Percentiles rank a stretch among this genome's conserved stretches.
These are phyloP conservation scores for Pleurotus eryngii DNA, from an alignment of 768 basidiomycete species.

Conservation along the genomic window DNA sequence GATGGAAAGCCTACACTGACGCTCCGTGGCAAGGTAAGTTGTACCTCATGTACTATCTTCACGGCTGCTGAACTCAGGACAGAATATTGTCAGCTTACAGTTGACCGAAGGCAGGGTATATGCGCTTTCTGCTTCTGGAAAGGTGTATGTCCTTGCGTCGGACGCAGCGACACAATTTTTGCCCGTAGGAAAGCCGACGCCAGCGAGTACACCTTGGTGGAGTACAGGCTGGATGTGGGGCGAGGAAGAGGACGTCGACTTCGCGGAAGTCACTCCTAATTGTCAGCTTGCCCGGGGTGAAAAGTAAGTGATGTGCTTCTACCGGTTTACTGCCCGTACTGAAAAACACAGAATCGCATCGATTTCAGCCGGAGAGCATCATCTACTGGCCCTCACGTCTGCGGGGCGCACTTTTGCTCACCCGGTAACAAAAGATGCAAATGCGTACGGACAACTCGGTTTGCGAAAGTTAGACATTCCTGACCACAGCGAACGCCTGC, in stretches of 20 bases:
- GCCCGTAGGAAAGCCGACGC: slow-evolving; percentile 32
- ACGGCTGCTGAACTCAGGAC: neutral
- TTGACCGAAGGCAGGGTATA: slow-evolving; percentile 61
- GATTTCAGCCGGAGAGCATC: slow-evolving; percentile 70
- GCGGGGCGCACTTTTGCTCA: slow-evolving; percentile 76
- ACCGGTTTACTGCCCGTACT: neutral
- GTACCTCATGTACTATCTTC: too few species aligned
- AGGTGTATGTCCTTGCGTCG: slow-evolving; percentile 66
- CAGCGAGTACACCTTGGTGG: slow-evolving; percentile 57
- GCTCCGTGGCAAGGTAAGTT: slow-evolving; percentile 59
- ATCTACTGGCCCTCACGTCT: slow-evolving; percentile 70
- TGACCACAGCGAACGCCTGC: slow-evolving; percentile 23
- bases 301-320: slow-evolving; percentile 39
- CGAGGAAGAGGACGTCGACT: slow-evolving; percentile 48
- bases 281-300: slow-evolving; percentile 61
- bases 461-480: slow-evolving; percentile 59
- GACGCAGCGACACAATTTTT: slow-evolving; percentile 42
- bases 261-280: slow-evolving; percentile 57
- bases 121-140: slow-evolving; percentile 76
- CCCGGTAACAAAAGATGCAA: slow-evolving; percentile 72
- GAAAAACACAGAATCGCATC: slow-evolving; percentile 55
- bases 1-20: slow-evolving; percentile 44
- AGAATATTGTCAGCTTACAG: slow-evolving; percentile 72
- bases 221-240: slow-evolving; percentile 57
- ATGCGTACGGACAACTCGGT: slow-evolving; percentile 82